Conservation (phyloP, 306 rosid genomes). For the Gastrolobium villosum region DNA sequence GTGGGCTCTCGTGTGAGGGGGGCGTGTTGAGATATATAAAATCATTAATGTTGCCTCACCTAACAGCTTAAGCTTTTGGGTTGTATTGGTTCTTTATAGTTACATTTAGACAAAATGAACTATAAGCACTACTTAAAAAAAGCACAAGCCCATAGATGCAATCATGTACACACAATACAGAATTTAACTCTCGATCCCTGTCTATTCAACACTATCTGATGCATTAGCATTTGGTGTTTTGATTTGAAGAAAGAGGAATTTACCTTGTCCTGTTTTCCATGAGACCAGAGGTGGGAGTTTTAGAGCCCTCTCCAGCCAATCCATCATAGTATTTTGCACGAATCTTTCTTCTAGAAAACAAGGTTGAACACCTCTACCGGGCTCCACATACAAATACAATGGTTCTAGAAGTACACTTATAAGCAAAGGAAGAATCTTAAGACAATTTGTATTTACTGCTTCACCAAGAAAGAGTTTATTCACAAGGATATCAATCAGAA, state of each 20-base stretch:
- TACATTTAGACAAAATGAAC: constrained; percentile 38
- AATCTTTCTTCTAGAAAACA: constrained; percentile 56
- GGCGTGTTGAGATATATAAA: no score
- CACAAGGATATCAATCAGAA: constrained; percentile 66
- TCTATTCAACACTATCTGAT: constrained; percentile 10
- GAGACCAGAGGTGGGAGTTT: constrained; percentile 74
- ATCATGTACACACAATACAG: not conserved
- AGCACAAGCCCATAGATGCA: constrained; percentile 26
- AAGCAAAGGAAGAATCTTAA: constrained; percentile 88
- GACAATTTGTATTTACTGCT: constrained; percentile 72
- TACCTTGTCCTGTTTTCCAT: constrained; percentile 86
- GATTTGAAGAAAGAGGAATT: constrained; percentile 31
- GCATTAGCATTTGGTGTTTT: not conserved
- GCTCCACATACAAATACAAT: constrained; percentile 57
- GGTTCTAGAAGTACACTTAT: constrained; percentile 69
- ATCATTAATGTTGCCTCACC: no score
- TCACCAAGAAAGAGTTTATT: constrained; percentile 87
- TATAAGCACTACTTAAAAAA: constrained; percentile 17
- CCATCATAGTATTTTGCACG: constrained; percentile 60
- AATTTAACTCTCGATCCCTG: constrained; percentile 18
- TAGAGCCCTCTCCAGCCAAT: constrained; percentile 82
- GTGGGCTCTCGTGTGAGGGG: no score
- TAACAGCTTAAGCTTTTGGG: no score
- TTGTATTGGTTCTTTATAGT: no score
- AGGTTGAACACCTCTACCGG: constrained; percentile 50